These are phyloP conservation scores for Penstemon newberryi DNA, from an alignment of 257 asterid species.

Conservation along the genomic window DNA sequence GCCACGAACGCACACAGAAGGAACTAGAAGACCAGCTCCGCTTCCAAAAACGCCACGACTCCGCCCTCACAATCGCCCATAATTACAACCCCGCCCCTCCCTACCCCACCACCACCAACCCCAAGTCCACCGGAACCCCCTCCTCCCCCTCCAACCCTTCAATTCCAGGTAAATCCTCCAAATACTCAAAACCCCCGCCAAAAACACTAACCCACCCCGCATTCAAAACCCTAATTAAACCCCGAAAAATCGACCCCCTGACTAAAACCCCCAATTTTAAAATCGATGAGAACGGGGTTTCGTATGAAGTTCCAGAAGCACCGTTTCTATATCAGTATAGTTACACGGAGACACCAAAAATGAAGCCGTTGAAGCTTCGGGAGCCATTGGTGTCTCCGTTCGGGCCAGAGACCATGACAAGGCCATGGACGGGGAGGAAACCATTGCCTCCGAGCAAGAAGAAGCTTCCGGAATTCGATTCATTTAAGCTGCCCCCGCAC, in stretches of 20 bases:
- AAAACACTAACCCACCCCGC: conserved; percentile 51
- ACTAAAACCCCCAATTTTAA: conserved; percentile 40
- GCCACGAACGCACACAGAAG: conserved; percentile 57
- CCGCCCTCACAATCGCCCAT: conserved; percentile 64
- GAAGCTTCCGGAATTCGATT: conserved; percentile 81
- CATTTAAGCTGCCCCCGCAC: conserved; percentile 80
- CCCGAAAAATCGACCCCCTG: conserved; percentile 31
- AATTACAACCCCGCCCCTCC: conserved; percentile 84
- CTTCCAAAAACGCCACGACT: conserved; percentile 68
- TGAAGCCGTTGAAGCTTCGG: conserved; percentile 72
- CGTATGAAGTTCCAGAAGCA: conserved; percentile 75
- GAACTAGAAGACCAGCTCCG: conserved; percentile 79
- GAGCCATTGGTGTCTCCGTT: conserved; percentile 90
- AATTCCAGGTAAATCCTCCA: conserved; percentile 76
- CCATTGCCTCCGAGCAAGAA: conserved; percentile 79
- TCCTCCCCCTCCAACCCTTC: conserved; percentile 85
- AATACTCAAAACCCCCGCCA: conserved; percentile 55
- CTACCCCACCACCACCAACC: conserved; percentile 41
- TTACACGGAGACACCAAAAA: conserved; percentile 90
- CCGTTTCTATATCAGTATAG: conserved; percentile 91
- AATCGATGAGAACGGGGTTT: conserved; percentile 69
- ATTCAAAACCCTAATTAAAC: conserved; percentile 42
- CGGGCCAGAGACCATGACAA: conserved; percentile 70
- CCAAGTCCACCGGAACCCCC: conserved; percentile 84
- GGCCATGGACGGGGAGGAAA: conserved; percentile 90